Evolutionary conservation across 1,139 yeast genomes (phyloP).

Genomic region (Pichia kudriavzevii): DNA sequence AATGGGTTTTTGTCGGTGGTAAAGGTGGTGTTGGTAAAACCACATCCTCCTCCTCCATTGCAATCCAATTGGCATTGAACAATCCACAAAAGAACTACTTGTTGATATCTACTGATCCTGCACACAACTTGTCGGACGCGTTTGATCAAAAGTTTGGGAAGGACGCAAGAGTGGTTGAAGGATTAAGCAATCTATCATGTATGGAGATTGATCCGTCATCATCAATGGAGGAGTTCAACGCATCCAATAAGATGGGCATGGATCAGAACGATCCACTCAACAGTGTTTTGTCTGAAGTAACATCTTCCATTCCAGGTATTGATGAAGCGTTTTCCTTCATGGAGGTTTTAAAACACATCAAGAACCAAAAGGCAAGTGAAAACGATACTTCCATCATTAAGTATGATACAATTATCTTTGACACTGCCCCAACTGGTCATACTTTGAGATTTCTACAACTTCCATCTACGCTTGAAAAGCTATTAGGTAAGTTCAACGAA

Average conservation of each 20-base stretch:
- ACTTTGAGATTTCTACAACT: slow-evolving; percentile 89
- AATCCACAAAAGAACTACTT: slow-evolving; percentile 77
- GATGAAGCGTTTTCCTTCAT: slow-evolving; percentile 96
- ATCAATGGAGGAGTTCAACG: slow-evolving; percentile 79
- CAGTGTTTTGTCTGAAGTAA: slow-evolving; percentile 80
- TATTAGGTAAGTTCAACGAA: slow-evolving; percentile 79
- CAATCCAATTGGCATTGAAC: slow-evolving; percentile 79
- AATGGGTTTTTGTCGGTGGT: slow-evolving; percentile 98
- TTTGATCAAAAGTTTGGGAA: slow-evolving; percentile 97
- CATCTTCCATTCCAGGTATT: slow-evolving; percentile 94
- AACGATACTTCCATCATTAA: slow-evolving; percentile 34
- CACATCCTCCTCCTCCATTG: slow-evolving; percentile 91
- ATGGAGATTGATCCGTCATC: slow-evolving; percentile 99
- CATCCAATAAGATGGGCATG: slow-evolving; percentile 33
- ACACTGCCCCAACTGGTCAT: slow-evolving; percentile 98
- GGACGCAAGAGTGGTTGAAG: slow-evolving; percentile 90
- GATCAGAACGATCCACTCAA: slow-evolving; percentile 57
- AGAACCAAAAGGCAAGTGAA: slow-evolving; percentile 49
- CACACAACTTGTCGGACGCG: slow-evolving; percentile 94
- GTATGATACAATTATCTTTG: slow-evolving; percentile 87
- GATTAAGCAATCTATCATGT: slow-evolving; percentile 79
- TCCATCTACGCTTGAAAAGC: slow-evolving; percentile 84
- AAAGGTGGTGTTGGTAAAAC: slow-evolving; percentile 99
- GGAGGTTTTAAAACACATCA: slow-evolving; percentile 95
- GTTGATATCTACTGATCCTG: slow-evolving; percentile 94